Evolutionary conservation across 1,139 yeast genomes (phyloP).

Genomic region (Zygosaccharomyces pseudobailii): DNA sequence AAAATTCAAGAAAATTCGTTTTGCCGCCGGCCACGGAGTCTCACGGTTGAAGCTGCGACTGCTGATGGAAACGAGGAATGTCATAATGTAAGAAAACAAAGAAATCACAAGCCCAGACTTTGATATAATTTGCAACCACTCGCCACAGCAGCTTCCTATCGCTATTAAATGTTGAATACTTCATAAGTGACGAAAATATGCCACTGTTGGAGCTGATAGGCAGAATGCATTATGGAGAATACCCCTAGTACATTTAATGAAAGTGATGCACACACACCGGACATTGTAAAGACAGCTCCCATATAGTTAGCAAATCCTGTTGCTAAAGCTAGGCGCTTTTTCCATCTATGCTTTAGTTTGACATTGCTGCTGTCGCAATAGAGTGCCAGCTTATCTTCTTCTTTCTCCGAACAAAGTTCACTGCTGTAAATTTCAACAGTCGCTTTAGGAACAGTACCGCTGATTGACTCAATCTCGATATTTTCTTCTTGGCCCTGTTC

Average conservation of each 20-base stretch:
- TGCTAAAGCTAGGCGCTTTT: slow-evolving; percentile 7
- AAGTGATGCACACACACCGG: slow-evolving; percentile 50
- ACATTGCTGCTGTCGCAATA: background rate
- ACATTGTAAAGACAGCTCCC: slow-evolving; percentile 53
- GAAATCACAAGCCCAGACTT: slow-evolving; percentile 47
- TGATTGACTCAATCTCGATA: background rate
- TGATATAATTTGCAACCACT: slow-evolving; percentile 38
- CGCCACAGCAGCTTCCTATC: slow-evolving; percentile 37
- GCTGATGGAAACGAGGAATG: slow-evolving; percentile 46
- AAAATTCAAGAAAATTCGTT: slow-evolving; percentile 48
- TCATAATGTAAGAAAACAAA: slow-evolving; percentile 43
- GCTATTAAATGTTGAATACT: slow-evolving; percentile 33
- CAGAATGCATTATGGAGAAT: slow-evolving; percentile 44
- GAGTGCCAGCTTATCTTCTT: background rate
- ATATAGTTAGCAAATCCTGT: slow-evolving; percentile 32
- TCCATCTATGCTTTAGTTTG: background rate
- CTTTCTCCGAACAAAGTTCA: background rate
- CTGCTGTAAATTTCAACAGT: background rate
- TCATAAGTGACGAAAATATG: slow-evolving; percentile 46
- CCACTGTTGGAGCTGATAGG: slow-evolving; percentile 45
- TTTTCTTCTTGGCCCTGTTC: slow-evolving; percentile 17
- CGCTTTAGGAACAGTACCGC: background rate
- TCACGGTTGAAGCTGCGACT: slow-evolving; percentile 41
- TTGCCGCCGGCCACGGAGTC: slow-evolving; percentile 39
- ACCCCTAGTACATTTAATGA: slow-evolving; percentile 48